Conservation (phyloP, 495 filamentous ascomycete species). For the Aspergillus bertholletiae region DNA sequence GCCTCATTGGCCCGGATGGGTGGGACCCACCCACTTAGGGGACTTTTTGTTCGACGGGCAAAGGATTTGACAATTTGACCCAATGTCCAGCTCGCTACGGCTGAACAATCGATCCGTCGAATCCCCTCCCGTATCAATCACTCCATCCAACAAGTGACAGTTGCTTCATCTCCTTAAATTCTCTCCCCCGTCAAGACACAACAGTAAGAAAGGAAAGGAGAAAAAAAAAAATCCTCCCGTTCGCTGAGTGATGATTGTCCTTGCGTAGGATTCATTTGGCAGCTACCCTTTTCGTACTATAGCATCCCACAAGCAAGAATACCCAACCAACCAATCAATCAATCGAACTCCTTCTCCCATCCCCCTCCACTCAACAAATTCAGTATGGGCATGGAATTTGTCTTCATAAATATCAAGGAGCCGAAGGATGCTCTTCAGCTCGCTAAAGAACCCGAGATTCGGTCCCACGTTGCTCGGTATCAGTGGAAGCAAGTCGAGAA, state of each 20-base stretch:
- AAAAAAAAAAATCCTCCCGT: too few species aligned
- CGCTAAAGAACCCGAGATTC: conserved; percentile 23
- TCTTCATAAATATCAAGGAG: conserved; percentile 29
- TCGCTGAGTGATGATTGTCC: not conserved
- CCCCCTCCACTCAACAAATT: not conserved
- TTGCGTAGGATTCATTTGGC: not conserved
- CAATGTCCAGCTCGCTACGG: too few species aligned
- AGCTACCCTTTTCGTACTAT: not conserved
- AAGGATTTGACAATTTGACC: too few species aligned
- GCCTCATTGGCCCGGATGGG: too few species aligned
- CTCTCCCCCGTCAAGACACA: not conserved
- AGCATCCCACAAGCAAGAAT: not conserved
- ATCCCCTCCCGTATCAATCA: too few species aligned
- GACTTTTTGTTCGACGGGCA: too few species aligned
- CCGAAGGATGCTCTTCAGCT: conserved; percentile 26
- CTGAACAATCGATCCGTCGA: too few species aligned
- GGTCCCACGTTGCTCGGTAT: conserved; percentile 29
- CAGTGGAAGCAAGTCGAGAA: conserved; percentile 21
- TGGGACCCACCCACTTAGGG: not conserved
- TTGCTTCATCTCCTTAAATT: not conserved
- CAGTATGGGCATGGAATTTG: conserved; percentile 14
- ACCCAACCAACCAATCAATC: too few species aligned
- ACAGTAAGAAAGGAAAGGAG: not conserved
- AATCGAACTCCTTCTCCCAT: too few species aligned
- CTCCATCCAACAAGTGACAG: too few species aligned